Percentiles rank a stretch among this genome's conserved stretches.
Conservation (phyloP, 306 rosid species). For the Corylus americana region DNA sequence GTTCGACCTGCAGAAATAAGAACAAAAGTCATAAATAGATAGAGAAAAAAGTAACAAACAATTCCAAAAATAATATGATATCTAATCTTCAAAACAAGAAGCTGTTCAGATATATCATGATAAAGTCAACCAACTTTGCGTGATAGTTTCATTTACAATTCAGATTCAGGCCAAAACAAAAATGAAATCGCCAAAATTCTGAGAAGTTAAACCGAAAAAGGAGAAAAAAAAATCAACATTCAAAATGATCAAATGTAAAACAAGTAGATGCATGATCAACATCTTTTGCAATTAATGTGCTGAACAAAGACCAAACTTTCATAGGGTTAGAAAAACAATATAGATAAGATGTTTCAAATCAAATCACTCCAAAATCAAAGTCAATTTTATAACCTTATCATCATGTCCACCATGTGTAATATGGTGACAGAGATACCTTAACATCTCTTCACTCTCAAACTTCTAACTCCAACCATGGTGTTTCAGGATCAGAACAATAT, state of each 20-base stretch:
- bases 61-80: not conserved
- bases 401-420: not conserved
- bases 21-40: not conserved
- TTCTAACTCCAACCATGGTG: not conserved
- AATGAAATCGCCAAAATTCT: not conserved
- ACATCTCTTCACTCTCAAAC: not conserved
- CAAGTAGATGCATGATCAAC: not conserved
- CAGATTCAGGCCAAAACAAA: not conserved
- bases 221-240: not conserved
- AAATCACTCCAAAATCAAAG: not conserved
- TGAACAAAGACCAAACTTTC: not conserved
- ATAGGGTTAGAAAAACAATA: not conserved
- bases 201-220: not conserved
- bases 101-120: not conserved
- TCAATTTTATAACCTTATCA: not conserved
- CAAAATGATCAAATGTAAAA: not conserved
- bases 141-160: not conserved
- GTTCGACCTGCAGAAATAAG: constrained; percentile 58
- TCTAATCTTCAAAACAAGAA: not conserved
- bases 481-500: not conserved
- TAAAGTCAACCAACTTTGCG: not conserved
- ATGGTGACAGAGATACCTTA: not conserved
- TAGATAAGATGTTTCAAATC: not conserved
- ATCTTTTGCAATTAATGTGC: not conserved
- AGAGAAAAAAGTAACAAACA: not conserved